Conservation (phyloP, 1,139 yeast species). For the Debaryomyces robertsiae region DNA sequence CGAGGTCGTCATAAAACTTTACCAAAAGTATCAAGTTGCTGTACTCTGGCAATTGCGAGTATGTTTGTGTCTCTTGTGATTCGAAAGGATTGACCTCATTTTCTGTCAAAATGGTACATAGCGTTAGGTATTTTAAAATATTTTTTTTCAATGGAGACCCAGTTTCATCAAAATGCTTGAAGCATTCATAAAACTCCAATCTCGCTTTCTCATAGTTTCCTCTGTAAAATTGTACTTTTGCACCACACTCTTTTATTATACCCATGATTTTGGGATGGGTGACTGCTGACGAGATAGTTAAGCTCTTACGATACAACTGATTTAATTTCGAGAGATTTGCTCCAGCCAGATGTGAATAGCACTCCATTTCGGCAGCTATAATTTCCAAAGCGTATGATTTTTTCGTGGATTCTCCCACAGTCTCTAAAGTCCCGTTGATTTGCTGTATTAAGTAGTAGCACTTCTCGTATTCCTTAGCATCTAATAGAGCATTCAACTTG, state of each 20-base stretch:
- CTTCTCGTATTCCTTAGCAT: conserved; percentile 34
- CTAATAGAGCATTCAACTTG: conserved; percentile 50
- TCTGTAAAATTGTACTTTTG: conserved; percentile 63
- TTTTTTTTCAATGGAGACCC: conserved; percentile 61
- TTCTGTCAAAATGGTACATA: conserved; percentile 66
- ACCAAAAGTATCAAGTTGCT: conserved; percentile 31
- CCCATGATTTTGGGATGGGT: conserved; percentile 79
- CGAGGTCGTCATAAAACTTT: conserved; percentile 34
- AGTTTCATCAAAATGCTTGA: conserved; percentile 77
- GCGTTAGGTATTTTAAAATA: conserved; percentile 61
- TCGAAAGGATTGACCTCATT: conserved; percentile 69
- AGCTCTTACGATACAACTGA: conserved; percentile 51
- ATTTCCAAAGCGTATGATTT: conserved; percentile 59
- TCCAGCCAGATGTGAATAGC: conserved; percentile 34
- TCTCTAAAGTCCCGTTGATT: conserved; percentile 42
- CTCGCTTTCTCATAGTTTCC: conserved; percentile 65
- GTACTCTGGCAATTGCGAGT: conserved; percentile 40
- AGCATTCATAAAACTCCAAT: conserved; percentile 68
- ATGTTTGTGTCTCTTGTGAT: conserved; percentile 57
- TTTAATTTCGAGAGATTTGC: conserved; percentile 43
- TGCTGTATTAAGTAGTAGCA: conserved; percentile 43
- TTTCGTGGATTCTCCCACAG: conserved; percentile 45
- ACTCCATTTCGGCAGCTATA: conserved; percentile 65
- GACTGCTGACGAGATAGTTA: conserved; percentile 58
- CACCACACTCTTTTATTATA: conserved; percentile 73